Base-by-base conservation (phyloP, 306 rosid species). In the Quercus agrifolia region DNA sequence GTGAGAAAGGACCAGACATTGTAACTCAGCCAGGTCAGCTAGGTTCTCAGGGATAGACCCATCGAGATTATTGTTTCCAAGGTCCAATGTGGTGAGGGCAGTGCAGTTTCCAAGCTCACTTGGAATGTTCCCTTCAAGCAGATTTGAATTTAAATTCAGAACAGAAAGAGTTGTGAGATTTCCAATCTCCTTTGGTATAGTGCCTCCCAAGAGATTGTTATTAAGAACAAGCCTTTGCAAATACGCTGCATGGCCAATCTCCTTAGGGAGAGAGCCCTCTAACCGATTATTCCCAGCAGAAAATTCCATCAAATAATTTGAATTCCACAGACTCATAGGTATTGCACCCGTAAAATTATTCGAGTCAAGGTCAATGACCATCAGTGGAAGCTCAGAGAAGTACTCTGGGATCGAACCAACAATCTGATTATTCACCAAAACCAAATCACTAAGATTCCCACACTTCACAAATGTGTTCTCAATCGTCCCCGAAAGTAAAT, bases 1-100 rank as follows among this genome's bases (percentile, higher is more conserved):
- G 82, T 90, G 90, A n/a, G 99, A 96, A 64, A 96, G 98, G 75
- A 96, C 98, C 2, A 96, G 78, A 72, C 99, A 93, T 76, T 93
- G 97, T 62, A 96, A 79, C 74, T 90, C 89, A 81, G 87, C 71
- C 57, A 96, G 88, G 28, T 85, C 84, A 27, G 84, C 89, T 44
- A 96, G 79, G 74, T 77, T 78, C 79, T 85, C 89, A 1, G 99
- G 99, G 59, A 96, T 96, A 3, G 91, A 79, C 31, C 96, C 98
- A 12, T 66, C 81, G 41, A 96, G 86, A 41, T 55, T 62, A 80
- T 96, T 96, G 86, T 85, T 91, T 74, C 99, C 99, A 64, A 96
- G 89, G 86, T 96, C 98, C 75, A 96, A 75, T 21, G 98, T 91
- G 31, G 97, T 90, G 33, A 96, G 91, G 2, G 86, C 85, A 51